Percentiles rank a stretch among this genome's conserved stretches.
Conservation (phyloP, 2,329 filamentous ascomycete species). For the Lachnellula suecica region DNA sequence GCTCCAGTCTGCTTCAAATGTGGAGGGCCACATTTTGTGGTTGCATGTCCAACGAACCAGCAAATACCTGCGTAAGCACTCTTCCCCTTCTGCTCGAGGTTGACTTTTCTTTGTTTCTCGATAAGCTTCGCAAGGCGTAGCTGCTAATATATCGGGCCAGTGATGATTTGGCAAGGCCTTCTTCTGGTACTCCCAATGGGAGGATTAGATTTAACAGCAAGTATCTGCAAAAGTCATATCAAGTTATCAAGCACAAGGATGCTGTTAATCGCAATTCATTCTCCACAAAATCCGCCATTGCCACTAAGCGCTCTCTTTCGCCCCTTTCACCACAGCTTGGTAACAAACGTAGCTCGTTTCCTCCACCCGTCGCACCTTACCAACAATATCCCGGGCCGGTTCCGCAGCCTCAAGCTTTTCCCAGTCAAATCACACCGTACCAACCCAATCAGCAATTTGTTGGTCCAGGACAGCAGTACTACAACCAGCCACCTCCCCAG, state of each 20-base stretch:
- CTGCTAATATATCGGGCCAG: background rate
- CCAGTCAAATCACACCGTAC: slow-evolving; percentile 15
- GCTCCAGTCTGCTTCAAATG: slow-evolving; percentile 54
- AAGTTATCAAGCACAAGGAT: background rate
- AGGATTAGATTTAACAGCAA: background rate
- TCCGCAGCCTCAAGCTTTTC: slow-evolving; percentile 18
- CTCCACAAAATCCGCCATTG: background rate
- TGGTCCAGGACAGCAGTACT: slow-evolving; percentile 15
- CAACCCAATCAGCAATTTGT: slow-evolving; percentile 23
- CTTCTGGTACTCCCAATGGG: background rate
- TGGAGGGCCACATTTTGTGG: slow-evolving; percentile 50
- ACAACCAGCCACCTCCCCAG: slow-evolving; percentile 15
- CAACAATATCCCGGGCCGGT: slow-evolving; percentile 24
- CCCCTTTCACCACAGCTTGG: slow-evolving; percentile 4
- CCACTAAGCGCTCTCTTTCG: background rate
- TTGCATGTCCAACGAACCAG: slow-evolving; percentile 52
- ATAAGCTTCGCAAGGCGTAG: background rate
- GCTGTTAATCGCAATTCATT: background rate
- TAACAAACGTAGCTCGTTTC: slow-evolving; percentile 22
- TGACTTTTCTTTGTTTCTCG: background rate
- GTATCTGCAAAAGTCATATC: background rate
- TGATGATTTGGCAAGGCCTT: background rate
- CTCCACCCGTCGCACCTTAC: slow-evolving; percentile 19
- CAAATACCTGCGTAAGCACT: slow-evolving; percentile 49
- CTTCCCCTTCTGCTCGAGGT: background rate